Evolutionary conservation across 495 filamentous ascomycete species (phyloP).

Genomic region (Penicillium mononematosum): DNA sequence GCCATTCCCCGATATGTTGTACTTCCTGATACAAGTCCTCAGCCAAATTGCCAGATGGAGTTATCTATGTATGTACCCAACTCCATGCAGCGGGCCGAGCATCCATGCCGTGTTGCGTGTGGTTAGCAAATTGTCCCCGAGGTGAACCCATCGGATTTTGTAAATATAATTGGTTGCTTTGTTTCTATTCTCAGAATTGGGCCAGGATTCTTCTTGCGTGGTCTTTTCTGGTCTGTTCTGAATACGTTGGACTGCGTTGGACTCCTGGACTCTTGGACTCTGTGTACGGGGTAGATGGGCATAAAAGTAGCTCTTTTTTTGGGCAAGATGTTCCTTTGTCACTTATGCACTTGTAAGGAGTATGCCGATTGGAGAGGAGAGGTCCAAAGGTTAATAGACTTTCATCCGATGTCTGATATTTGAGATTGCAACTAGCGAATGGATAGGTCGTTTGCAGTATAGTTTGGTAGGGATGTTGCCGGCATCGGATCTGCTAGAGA

Average conservation of each 20-base stretch:
- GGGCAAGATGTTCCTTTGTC: neutral
- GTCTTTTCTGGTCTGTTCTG: neutral
- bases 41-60: constrained; percentile 14
- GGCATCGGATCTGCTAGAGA: neutral
- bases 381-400: neutral
- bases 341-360: neutral
- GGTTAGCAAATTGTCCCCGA: constrained; percentile 1
- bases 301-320: neutral
- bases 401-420: constrained; percentile 4
- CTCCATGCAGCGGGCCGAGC: constrained; percentile 26
- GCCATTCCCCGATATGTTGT: constrained; percentile 13
- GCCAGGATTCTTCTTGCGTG: neutral
- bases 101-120: constrained; percentile 19
- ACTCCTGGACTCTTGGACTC: neutral
- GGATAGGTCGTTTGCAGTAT: neutral
- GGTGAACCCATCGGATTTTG: neutral
- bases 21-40: constrained; percentile 9
- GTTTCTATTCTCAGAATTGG: constrained; percentile 9
- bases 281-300: neutral
- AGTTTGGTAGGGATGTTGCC: neutral
- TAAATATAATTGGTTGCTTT: neutral
- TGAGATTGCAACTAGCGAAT: constrained; percentile 1
- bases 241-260: neutral
- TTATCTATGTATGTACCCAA: constrained; percentile 19
- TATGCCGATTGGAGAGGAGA: neutral